Evolutionary conservation across 257 asterid genomes (phyloP), one percentile per base, ranked within the genome.

Genomic region (Salvia hispanica): DNA sequence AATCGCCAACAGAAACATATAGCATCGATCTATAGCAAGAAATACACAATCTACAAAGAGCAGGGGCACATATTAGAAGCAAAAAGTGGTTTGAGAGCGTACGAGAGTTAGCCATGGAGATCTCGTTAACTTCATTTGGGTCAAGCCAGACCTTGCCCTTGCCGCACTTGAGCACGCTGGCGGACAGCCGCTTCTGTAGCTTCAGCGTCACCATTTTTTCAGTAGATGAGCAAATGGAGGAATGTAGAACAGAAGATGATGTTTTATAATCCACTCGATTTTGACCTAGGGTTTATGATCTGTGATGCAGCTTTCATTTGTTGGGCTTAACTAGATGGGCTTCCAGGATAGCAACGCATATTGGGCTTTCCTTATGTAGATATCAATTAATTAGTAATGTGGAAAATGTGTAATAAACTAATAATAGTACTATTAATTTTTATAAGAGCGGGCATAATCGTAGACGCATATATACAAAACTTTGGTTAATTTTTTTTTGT

Each of bases 131-230:
- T 70, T 81, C 86, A 75, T 81, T 81, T 0, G 86, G 86, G 63
- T 81, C 86, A 6, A 81, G 81, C 86, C 85, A 81, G 21, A 81
- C 81, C 69, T 81, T 81, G 44, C 86, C 81, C 58, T 78, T 69
- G 53, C 85, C 83, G 53, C 86, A 81, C 77, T 81, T 81, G 5
- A 81, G 74, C 1, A 81, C 81, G 77, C 83, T 81, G 68, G 83
- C 83, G 61, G 83, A 63, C 53, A 81, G 83, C 76, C 83, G 77
- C 81, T 81, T 72, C 79, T 78, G 83, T 34, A 81, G 75, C 78
- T 81, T 78, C 39, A 81, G 78, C 53, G 83, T 73, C 72, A 72
- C 86, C 82, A 73, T 80, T 46, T 74, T 16, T 13, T 33, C 74
- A 45, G 74, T 40, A 50, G 56, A 33, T 43, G 10, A 58, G 76